Conservation (phyloP, 192 early-diverging fungal species). For the Spinellus fusiger region DNA sequence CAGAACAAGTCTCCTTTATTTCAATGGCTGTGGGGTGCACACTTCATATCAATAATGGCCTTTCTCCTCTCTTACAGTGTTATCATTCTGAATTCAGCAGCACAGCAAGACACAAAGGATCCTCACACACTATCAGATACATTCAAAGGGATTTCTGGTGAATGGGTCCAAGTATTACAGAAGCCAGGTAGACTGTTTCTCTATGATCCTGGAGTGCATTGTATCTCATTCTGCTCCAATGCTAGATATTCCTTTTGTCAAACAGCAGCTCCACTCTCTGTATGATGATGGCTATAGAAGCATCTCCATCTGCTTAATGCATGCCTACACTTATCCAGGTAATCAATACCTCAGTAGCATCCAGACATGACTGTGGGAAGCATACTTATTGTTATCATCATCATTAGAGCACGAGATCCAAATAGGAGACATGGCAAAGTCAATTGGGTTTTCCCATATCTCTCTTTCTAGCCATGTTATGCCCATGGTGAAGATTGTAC, state of each 20-base stretch:
- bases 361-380: background rate
- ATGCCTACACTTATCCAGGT: conserved; percentile 86
- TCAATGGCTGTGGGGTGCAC: background rate
- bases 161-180: conserved; percentile 71
- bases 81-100: conserved; percentile 72
- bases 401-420: conserved; percentile 68
- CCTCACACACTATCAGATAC: conserved; percentile 32
- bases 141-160: conserved; percentile 78
- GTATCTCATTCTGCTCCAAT: background rate
- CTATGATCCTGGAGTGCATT: background rate
- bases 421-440: conserved; percentile 57
- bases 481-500: conserved; percentile 95
- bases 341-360: no score
- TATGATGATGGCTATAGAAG: conserved; percentile 73
- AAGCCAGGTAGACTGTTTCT: conserved; percentile 43
- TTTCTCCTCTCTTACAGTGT: conserved; percentile 42
- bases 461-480: conserved; percentile 75
- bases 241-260: conserved; percentile 54
- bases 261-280: conserved; percentile 51
- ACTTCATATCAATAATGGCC: background rate
- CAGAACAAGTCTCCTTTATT: background rate
- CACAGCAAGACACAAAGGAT: conserved; percentile 35
- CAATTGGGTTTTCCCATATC: conserved; percentile 82
- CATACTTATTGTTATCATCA: background rate
- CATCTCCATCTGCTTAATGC: conserved; percentile 90